Evolutionary conservation across 176 grass and related monocot species (phyloP).

Genomic region (Phoenix dactylifera): DNA sequence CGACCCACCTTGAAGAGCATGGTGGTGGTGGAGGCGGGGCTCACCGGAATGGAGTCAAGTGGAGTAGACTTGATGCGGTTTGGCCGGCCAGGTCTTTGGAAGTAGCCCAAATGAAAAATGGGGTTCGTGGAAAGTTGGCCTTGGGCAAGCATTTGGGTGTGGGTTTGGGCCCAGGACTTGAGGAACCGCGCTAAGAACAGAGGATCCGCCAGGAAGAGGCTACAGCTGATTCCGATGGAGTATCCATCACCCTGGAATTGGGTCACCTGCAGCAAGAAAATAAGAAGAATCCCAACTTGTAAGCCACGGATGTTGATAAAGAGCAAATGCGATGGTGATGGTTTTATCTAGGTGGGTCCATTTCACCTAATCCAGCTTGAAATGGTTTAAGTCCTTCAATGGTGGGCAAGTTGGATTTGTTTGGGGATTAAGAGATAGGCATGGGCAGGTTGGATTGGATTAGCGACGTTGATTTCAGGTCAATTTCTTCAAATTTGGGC

Average conservation of each 20-base stretch:
- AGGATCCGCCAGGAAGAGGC: slow-evolving; percentile 59
- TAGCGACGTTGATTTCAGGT: too few relatives aligned
- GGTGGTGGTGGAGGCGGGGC: not conserved
- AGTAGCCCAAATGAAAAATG: slow-evolving; percentile 52
- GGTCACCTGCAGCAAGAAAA: slow-evolving; percentile 39
- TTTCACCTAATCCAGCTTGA: too few relatives aligned
- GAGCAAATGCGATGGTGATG: too few relatives aligned
- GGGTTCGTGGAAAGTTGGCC: slow-evolving; percentile 18
- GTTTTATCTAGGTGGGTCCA: too few relatives aligned
- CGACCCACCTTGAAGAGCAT: slow-evolving; percentile 39
- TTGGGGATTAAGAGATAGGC: too few relatives aligned
- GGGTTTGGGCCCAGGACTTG: slow-evolving; percentile 47
- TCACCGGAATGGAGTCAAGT: slow-evolving; percentile 20
- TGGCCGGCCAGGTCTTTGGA: slow-evolving; percentile 31
- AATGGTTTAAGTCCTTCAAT: too few relatives aligned
- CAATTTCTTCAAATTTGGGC: too few relatives aligned
- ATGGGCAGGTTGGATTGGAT: too few relatives aligned
- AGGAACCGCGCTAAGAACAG: slow-evolving; percentile 51
- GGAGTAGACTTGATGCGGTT: slow-evolving; percentile 30
- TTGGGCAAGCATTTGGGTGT: slow-evolving; percentile 29
- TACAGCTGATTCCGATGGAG: slow-evolving; percentile 62
- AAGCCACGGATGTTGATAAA: not conserved
- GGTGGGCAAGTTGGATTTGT: too few relatives aligned
- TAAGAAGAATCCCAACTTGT: not conserved
- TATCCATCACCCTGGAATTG: slow-evolving; percentile 55